These are phyloP conservation scores for Artemisia tridentata DNA, from an alignment of 129 eudicot species.

Conservation along the genomic window DNA sequence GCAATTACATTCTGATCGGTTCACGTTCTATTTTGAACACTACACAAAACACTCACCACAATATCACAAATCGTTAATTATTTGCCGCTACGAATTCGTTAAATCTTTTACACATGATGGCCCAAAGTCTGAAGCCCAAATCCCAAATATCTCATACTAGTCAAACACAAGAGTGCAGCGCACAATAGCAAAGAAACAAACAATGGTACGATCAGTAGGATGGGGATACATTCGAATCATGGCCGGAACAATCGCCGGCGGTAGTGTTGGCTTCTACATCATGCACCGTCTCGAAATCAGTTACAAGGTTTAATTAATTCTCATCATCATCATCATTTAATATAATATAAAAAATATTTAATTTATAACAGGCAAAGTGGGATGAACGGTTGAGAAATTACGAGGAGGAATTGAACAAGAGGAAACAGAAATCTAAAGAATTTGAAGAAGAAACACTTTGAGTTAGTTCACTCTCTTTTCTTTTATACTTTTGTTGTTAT, in stretches of 20 bases:
- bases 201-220: conserved; percentile 46
- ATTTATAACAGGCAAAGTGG: conserved; percentile 68
- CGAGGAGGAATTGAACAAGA: conserved; percentile 64
- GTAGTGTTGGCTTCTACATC: conserved; percentile 67
- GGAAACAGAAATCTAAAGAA: conserved; percentile 39
- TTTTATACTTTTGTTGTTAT: neutral
- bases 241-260: conserved; percentile 77
- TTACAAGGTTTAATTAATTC: conserved; percentile 54
- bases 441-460: conserved; percentile 33
- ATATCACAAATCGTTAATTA: too few species aligned
- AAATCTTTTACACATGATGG: too few species aligned
- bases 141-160: too few species aligned
- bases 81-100: too few species aligned
- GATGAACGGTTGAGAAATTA: conserved; percentile 82
- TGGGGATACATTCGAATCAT: conserved; percentile 91
- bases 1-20: too few species aligned
- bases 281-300: conserved; percentile 85
- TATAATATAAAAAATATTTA: too few species aligned
- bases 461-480: conserved; percentile 15
- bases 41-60: too few species aligned
- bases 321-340: too few species aligned
- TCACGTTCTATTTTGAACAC: too few species aligned
- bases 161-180: too few species aligned
- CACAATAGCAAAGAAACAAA: neutral
- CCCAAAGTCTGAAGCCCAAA: too few species aligned